Evolutionary conservation across 257 asterid species (phyloP).

Genomic region (Gynochthodes officinalis): DNA sequence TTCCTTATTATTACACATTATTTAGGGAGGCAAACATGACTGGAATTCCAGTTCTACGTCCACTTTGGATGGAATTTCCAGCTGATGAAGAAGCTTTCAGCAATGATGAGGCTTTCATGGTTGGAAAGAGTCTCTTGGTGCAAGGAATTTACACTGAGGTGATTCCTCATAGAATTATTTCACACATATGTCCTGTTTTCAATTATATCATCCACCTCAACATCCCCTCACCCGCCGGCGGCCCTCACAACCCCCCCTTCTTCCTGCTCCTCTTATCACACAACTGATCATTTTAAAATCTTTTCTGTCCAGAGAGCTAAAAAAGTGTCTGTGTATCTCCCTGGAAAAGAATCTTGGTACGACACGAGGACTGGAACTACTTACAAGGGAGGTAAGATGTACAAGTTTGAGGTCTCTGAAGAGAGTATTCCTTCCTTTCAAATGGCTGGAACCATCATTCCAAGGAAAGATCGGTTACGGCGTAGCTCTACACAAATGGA

Average conservation of each 20-base stretch:
- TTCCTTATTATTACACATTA: conserved; percentile 89
- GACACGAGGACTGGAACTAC: conserved; percentile 73
- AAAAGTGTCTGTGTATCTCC: conserved; percentile 81
- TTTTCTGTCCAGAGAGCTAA: conserved; percentile 60
- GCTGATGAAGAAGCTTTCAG: conserved; percentile 71
- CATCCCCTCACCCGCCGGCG: no score
- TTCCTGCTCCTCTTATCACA: conserved; percentile 2
- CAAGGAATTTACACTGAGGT: conserved; percentile 96
- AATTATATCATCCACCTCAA: no score
- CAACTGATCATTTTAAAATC: conserved; percentile 8
- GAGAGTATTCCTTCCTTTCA: conserved; percentile 85
- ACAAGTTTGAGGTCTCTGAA: conserved; percentile 67
- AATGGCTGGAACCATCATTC: conserved; percentile 90
- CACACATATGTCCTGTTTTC: background rate
- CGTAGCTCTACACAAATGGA: conserved; percentile 96
- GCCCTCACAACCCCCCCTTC: no score
- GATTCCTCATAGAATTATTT: conserved; percentile 1
- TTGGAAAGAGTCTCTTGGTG: conserved; percentile 84
- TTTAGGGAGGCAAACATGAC: conserved; percentile 90
- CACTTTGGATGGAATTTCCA: conserved; percentile 99
- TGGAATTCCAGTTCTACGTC: conserved; percentile 88
- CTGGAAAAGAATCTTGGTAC: conserved; percentile 84
- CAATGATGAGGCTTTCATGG: conserved; percentile 96
- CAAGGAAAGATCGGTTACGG: conserved; percentile 87
- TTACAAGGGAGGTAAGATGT: conserved; percentile 70